Percentiles rank a stretch among this genome's conserved stretches.
phyloP scores from a whole-genome alignment of 1,139 yeast species.

The Magnusiomyces ingens region DNA sequence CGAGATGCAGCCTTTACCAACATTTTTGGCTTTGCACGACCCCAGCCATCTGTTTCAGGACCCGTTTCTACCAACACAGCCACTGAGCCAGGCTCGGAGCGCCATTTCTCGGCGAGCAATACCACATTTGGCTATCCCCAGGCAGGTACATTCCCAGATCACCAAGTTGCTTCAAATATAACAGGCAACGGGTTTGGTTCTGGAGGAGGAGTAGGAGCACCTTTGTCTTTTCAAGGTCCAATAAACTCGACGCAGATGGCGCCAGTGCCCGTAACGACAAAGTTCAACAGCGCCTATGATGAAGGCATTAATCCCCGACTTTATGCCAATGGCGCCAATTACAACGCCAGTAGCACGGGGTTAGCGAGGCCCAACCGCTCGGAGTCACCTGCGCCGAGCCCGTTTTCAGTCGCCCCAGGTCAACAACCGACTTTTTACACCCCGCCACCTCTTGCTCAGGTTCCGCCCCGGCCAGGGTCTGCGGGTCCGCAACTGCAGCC shows the following conservation, averaged over 20 bases:
- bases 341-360: too few species aligned
- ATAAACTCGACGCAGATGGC: too few species aligned
- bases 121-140: not conserved
- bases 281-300: too few species aligned
- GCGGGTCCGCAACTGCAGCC: slow-evolving; percentile 1
- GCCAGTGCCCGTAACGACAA: too few species aligned
- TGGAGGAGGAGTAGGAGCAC: too few species aligned
- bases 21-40: slow-evolving; percentile 35
- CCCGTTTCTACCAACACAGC: slow-evolving; percentile 12
- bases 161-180: slow-evolving; percentile 5
- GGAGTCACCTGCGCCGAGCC: not conserved
- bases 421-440: slow-evolving; percentile 22
- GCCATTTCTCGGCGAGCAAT: not conserved
- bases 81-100: slow-evolving; percentile 5
- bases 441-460: slow-evolving; percentile 11
- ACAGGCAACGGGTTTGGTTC: too few species aligned
- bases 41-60: slow-evolving; percentile 28
- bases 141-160: slow-evolving; percentile 4
- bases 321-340: too few species aligned
- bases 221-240: too few species aligned
- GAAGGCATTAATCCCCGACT: too few species aligned
- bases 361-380: slow-evolving; percentile 3
- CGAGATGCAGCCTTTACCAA: slow-evolving; percentile 33
- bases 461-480: not conserved
- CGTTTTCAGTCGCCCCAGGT: slow-evolving; percentile 10